A percentile compares a stretch with the other conserved stretches of the same genome.
Evolutionary conservation across 2,329 filamentous ascomycete genomes (phyloP).

Genomic region (Colletotrichum melonis): DNA sequence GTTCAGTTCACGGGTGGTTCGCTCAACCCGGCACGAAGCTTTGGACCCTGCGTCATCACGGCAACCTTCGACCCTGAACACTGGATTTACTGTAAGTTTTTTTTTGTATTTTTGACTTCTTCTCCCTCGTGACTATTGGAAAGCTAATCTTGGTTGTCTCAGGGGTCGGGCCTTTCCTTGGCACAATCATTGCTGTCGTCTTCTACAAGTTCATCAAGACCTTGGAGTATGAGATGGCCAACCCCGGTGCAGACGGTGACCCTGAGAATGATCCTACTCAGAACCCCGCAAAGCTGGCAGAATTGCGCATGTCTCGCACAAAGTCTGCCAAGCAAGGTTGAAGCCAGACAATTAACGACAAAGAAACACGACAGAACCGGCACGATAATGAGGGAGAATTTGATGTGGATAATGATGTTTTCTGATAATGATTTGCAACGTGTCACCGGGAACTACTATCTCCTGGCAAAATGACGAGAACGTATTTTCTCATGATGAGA

Average conservation of each 20-base stretch:
- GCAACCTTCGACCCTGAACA: conserved; percentile 54
- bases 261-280: conserved; percentile 55
- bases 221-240: conserved; percentile 57
- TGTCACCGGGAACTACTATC: background rate
- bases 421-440: conserved; percentile 16
- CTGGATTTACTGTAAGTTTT: conserved; percentile 58
- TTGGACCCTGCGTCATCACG: conserved; percentile 58
- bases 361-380: background rate
- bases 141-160: conserved; percentile 10
- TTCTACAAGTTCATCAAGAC: conserved; percentile 55
- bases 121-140: background rate
- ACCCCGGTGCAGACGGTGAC: conserved; percentile 59
- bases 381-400: conserved; percentile 22
- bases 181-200: conserved; percentile 47
- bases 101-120: conserved; percentile 43
- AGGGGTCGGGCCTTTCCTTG: conserved; percentile 49
- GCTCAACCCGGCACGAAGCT: conserved; percentile 58
- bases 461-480: background rate
- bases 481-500: background rate
- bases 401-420: conserved; percentile 21
- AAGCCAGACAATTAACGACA: background rate
- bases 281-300: conserved; percentile 53
- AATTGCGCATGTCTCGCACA: conserved; percentile 33
- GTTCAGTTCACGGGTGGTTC: conserved; percentile 61
- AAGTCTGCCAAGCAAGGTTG: conserved; percentile 27